A percentile compares a stretch with the other conserved stretches of the same genome.
Conservation (phyloP, 129 eudicot species). For the Ambrosia artemisiifolia region DNA sequence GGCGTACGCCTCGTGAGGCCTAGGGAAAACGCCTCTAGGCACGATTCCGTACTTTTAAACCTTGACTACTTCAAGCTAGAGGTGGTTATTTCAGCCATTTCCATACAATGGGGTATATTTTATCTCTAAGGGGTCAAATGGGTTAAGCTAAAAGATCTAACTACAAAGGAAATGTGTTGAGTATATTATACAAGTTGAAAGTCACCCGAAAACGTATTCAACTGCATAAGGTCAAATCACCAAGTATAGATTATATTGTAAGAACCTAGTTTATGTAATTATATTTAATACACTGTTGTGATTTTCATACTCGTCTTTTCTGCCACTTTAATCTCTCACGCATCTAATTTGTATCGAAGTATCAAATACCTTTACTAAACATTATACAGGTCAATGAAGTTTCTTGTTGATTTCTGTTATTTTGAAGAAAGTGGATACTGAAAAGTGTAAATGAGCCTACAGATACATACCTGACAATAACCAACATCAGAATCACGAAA, state of each 20-base stretch:
- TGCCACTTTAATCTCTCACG: neutral
- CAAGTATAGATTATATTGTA: neutral
- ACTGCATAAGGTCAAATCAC: neutral
- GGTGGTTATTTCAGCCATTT: neutral
- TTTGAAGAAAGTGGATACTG: too few species aligned
- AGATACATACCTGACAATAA: slow-evolving; percentile 71
- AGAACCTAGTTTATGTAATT: neutral
- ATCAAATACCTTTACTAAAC: neutral
- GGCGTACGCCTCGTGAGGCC: too few species aligned
- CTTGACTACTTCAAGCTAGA: neutral
- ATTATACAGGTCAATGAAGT: too few species aligned
- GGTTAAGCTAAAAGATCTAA: neutral
- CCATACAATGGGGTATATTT: neutral
- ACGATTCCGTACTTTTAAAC: too few species aligned
- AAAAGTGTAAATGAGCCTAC: neutral
- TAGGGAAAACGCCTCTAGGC: too few species aligned
- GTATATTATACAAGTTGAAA: neutral
- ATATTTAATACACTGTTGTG: neutral
- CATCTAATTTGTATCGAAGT: neutral
- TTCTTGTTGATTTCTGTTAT: too few species aligned
- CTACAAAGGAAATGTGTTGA: neutral
- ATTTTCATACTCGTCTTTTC: neutral
- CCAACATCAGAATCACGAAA: slow-evolving; percentile 98
- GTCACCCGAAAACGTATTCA: neutral
- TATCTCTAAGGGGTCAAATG: neutral